These are phyloP conservation scores for Pythium aquatile DNA, from an alignment of 352 stramenopile species.

Conservation along the genomic window DNA sequence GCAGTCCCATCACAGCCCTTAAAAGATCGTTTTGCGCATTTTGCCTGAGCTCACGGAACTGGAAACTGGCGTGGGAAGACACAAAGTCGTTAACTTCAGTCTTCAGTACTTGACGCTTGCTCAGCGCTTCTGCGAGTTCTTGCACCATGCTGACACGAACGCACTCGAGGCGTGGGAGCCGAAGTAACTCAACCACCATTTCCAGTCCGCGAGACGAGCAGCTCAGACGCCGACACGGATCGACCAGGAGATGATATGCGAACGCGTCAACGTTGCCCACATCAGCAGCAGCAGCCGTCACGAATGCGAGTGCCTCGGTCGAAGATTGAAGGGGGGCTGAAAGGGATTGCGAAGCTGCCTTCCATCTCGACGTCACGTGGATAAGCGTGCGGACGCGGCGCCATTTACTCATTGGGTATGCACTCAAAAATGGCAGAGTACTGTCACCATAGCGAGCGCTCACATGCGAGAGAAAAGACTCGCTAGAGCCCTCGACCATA, in stretches of 20 bases:
- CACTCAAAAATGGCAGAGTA: slow-evolving; percentile 15
- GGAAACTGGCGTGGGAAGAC: slow-evolving; percentile 3
- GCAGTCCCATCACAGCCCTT: slow-evolving; percentile 4
- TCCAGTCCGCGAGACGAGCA: slow-evolving; percentile 24
- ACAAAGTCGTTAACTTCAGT: background rate
- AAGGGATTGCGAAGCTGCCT: background rate
- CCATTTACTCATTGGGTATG: slow-evolving; percentile 23
- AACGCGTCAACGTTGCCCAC: slow-evolving; percentile 16
- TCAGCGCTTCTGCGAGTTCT: slow-evolving; percentile 7
- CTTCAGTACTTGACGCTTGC: background rate
- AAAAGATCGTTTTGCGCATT: slow-evolving; percentile 22
- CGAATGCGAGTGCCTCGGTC: slow-evolving; percentile 20
- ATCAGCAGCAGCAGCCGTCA: slow-evolving; percentile 12
- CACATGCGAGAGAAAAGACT: slow-evolving; percentile 21
- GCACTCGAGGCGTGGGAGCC: slow-evolving; percentile 1
- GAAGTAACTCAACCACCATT: slow-evolving; percentile 15
- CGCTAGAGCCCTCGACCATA: slow-evolving; percentile 10
- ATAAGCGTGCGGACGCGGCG: slow-evolving; percentile 23
- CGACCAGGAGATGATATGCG: slow-evolving; percentile 13
- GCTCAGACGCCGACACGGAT: slow-evolving; percentile 19
- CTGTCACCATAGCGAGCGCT: slow-evolving; percentile 12
- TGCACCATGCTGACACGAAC: slow-evolving; percentile 10
- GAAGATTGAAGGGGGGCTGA: background rate
- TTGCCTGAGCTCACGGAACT: slow-evolving; percentile 18
- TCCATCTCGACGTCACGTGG: slow-evolving; percentile 24